phyloP scores from a whole-genome alignment of 1,284 basidiomycete species.

The Fistulinella staudtii region DNA sequence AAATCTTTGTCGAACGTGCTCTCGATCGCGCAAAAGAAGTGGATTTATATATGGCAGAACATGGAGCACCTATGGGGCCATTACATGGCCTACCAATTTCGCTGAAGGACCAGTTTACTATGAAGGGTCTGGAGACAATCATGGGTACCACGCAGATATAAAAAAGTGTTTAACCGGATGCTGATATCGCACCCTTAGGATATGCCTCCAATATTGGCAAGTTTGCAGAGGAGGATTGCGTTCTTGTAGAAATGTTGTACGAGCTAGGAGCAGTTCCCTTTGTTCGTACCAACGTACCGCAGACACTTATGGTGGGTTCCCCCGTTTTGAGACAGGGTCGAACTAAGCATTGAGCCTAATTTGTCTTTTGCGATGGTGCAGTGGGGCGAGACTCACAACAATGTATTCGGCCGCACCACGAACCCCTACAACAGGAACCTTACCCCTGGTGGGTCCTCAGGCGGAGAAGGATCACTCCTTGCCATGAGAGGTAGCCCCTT shows the following conservation, averaged over 20 bases:
- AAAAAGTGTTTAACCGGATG: background rate
- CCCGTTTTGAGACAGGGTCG: too few relatives aligned
- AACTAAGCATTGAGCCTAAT: too few relatives aligned
- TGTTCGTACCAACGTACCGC: constrained; percentile 71
- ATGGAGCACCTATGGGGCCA: constrained; percentile 38
- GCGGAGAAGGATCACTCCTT: constrained; percentile 66
- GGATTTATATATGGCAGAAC: constrained; percentile 47
- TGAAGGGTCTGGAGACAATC: constrained; percentile 52
- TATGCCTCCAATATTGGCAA: constrained; percentile 68
- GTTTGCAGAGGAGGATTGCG: constrained; percentile 49
- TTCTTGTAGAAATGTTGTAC: constrained; percentile 57
- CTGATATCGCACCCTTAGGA: constrained; percentile 10
- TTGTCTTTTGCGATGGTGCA: too few relatives aligned
- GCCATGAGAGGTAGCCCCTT: constrained; percentile 55
- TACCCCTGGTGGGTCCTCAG: constrained; percentile 59
- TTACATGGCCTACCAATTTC: constrained; percentile 61
- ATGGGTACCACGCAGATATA: constrained; percentile 37
- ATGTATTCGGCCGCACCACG: constrained; percentile 66
- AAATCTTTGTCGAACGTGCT: constrained; percentile 62
- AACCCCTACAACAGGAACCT: constrained; percentile 59
- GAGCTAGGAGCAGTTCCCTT: constrained; percentile 65
- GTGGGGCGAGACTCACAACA: constrained; percentile 64
- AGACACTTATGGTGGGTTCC: constrained; percentile 57
- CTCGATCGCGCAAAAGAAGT: constrained; percentile 53
- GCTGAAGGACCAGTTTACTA: constrained; percentile 58